phyloP scores from a whole-genome alignment of 495 filamentous ascomycete species.

The Bacidia rubella region DNA sequence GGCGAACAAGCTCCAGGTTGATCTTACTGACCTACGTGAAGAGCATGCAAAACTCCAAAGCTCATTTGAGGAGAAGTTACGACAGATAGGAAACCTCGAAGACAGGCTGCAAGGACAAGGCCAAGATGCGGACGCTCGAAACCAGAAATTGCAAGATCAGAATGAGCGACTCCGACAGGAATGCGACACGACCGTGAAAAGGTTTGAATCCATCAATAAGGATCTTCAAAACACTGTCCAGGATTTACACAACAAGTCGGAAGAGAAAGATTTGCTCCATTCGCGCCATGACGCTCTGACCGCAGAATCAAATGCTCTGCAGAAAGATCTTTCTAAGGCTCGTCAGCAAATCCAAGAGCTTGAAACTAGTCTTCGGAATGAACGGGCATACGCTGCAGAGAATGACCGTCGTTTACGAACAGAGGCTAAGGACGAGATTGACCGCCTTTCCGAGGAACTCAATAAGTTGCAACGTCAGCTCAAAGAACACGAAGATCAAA shows the following conservation, averaged over 20 bases:
- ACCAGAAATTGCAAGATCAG: constrained; percentile 32
- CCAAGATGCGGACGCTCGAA: constrained; percentile 27
- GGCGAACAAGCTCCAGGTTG: constrained; percentile 46
- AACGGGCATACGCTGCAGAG: constrained; percentile 43
- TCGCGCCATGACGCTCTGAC: constrained; percentile 56
- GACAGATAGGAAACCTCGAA: constrained; percentile 26
- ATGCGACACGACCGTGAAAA: constrained; percentile 22
- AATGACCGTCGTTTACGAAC: constrained; percentile 41
- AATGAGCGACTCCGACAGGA: constrained; percentile 28
- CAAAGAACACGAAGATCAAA: constrained; percentile 58
- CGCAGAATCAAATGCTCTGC: constrained; percentile 51
- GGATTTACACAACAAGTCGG: constrained; percentile 41
- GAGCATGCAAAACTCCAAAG: constrained; percentile 39
- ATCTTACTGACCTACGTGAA: constrained; percentile 46
- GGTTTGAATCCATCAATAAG: constrained; percentile 28
- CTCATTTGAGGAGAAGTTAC: constrained; percentile 36
- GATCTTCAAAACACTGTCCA: constrained; percentile 38
- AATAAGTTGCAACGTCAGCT: constrained; percentile 56
- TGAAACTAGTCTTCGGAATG: constrained; percentile 41
- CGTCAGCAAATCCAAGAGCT: constrained; percentile 43
- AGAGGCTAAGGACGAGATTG: constrained; percentile 51
- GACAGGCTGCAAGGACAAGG: constrained; percentile 31
- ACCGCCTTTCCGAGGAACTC: constrained; percentile 50
- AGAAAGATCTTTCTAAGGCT: constrained; percentile 46
- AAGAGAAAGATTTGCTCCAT: constrained; percentile 61